These are phyloP conservation scores for Haplographium delicatum DNA, from an alignment of 495 filamentous ascomycete species.

Conservation along the genomic window DNA sequence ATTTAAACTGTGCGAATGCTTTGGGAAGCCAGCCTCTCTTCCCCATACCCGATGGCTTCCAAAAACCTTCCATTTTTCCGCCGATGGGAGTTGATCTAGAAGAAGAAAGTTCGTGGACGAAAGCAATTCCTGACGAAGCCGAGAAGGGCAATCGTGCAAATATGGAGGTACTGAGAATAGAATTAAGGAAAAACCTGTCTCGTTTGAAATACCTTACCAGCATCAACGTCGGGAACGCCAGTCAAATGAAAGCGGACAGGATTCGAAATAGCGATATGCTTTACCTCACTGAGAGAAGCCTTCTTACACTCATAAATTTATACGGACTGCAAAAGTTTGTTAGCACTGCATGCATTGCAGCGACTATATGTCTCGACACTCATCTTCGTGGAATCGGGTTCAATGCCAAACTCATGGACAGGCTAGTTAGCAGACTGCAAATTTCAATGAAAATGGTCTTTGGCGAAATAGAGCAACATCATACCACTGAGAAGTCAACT, in stretches of 20 bases:
- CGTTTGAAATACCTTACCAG: background rate
- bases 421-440: slow-evolving; percentile 3
- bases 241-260: background rate
- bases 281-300: slow-evolving; percentile 7
- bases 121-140: too few species aligned
- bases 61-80: too few species aligned
- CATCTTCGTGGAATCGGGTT: slow-evolving; percentile 7
- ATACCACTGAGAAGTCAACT: background rate
- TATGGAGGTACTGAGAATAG: background rate
- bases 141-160: background rate
- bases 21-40: slow-evolving; percentile 6
- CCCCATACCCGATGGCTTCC: background rate
- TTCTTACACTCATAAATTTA: slow-evolving; percentile 3
- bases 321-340: slow-evolving; percentile 10
- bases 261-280: slow-evolving; percentile 6
- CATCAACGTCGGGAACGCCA: background rate
- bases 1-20: slow-evolving; percentile 13
- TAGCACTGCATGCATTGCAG: slow-evolving; percentile 4
- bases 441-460: slow-evolving; percentile 4
- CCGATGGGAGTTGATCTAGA: too few species aligned
- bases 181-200: background rate
- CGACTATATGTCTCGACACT: slow-evolving; percentile 9
- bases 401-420: slow-evolving; percentile 6
- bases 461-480: background rate
- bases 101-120: too few species aligned